These are phyloP conservation scores for Aspergillus steynii DNA, from an alignment of 495 filamentous ascomycete species.

Conservation along the genomic window DNA sequence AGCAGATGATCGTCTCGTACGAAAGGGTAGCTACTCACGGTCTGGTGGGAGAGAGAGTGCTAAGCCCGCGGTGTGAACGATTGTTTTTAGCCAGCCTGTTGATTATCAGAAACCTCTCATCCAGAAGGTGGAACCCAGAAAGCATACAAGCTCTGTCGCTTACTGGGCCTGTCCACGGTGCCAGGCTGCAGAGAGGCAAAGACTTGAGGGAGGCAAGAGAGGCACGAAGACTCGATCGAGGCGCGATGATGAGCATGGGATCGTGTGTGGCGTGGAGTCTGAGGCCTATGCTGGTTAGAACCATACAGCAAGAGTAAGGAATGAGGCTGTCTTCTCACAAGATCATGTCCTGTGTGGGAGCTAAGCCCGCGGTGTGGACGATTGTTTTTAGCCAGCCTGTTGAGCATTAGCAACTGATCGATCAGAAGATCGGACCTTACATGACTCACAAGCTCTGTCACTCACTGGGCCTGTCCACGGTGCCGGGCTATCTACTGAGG, in stretches of 20 bases:
- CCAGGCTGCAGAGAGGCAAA: too few relatives aligned
- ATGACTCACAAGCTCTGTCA: slow-evolving; percentile 14
- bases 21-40: neutral
- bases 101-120: too few relatives aligned
- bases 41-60: neutral
- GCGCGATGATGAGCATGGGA: too few relatives aligned
- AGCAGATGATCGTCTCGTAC: too few relatives aligned
- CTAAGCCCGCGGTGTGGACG: slow-evolving; percentile 8
- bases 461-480: slow-evolving; percentile 13
- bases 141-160: slow-evolving; percentile 9
- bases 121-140: neutral
- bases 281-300: neutral
- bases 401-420: neutral
- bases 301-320: too few relatives aligned
- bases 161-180: neutral
- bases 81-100: slow-evolving; percentile 14
- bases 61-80: slow-evolving; percentile 9
- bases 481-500: slow-evolving; percentile 7
- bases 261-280: too few relatives aligned
- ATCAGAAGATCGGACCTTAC: neutral
- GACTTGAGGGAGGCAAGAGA: too few relatives aligned
- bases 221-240: too few relatives aligned
- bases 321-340: too few relatives aligned
- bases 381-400: slow-evolving; percentile 15
- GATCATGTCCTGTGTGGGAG: neutral